A percentile compares a stretch with the other conserved stretches of the same genome.
Evolutionary conservation across 2,329 filamentous ascomycete species (phyloP).

Genomic region (Fusarium solani-melongenae): DNA sequence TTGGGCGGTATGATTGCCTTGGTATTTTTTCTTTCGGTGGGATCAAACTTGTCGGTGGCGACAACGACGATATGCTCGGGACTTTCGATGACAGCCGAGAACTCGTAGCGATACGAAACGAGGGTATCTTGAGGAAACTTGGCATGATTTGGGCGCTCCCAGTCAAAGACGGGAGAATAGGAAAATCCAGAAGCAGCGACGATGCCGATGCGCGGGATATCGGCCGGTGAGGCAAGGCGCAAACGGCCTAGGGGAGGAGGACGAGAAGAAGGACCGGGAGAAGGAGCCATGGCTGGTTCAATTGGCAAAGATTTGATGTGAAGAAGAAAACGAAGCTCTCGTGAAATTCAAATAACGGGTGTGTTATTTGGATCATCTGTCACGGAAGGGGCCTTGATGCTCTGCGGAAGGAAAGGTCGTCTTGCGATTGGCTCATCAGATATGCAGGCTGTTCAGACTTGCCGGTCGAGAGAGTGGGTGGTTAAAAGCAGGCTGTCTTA

Average conservation of each 20-base stretch:
- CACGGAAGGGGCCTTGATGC: background rate
- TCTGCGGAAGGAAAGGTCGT: background rate
- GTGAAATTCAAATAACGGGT: background rate
- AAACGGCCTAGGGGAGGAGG: background rate
- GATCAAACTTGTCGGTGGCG: background rate
- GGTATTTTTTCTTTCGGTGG: background rate
- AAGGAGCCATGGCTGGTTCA: background rate
- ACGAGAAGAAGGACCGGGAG: background rate
- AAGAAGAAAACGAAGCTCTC: background rate
- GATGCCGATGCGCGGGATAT: constrained; percentile 4
- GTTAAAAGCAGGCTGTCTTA: background rate
- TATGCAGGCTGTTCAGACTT: background rate
- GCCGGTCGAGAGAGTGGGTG: background rate
- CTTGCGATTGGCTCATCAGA: background rate
- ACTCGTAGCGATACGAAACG: background rate
- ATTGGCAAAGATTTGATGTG: background rate
- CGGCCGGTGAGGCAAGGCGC: background rate
- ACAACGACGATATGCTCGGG: background rate
- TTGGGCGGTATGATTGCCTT: background rate
- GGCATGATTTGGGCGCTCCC: constrained; percentile 3
- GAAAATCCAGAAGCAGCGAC: background rate
- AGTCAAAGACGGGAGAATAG: background rate
- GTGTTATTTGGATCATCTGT: background rate
- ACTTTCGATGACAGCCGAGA: background rate
- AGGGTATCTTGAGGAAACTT: constrained; percentile 4